Evolutionary conservation across 306 rosid species (phyloP).

Genomic region (Lablab purpureus): DNA sequence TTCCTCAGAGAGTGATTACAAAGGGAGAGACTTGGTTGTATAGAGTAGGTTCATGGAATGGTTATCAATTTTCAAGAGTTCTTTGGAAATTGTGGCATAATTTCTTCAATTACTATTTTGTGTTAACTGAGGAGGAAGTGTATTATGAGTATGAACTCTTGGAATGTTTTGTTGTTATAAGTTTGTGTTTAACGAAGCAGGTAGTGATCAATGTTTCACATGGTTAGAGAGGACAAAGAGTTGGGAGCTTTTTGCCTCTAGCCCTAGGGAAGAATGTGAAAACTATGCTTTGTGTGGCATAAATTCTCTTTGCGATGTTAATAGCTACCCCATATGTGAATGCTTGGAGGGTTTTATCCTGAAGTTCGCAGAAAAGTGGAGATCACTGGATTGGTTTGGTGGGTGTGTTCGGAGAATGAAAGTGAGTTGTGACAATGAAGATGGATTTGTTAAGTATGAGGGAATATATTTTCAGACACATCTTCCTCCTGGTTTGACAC

Average conservation of each 20-base stretch:
- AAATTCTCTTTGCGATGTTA: slow-evolving; percentile 35
- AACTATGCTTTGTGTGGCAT: slow-evolving; percentile 49
- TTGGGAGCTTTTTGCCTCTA: slow-evolving; percentile 28
- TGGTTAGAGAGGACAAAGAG: slow-evolving; percentile 20
- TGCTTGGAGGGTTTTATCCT: slow-evolving; percentile 44
- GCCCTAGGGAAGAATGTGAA: slow-evolving; percentile 43
- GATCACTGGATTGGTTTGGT: slow-evolving; percentile 33
- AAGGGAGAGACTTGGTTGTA: slow-evolving; percentile 21
- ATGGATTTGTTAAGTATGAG: slow-evolving; percentile 35
- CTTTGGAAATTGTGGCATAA: slow-evolving; percentile 15
- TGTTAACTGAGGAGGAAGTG: slow-evolving; percentile 18
- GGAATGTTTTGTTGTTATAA: slow-evolving; percentile 6
- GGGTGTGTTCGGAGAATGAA: slow-evolving; percentile 36
- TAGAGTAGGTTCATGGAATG: slow-evolving; percentile 29
- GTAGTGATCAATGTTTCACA: slow-evolving; percentile 24
- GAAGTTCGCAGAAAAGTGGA: background rate
- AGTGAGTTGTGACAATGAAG: slow-evolving; percentile 31
- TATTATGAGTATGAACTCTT: slow-evolving; percentile 32
- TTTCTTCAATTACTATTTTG: slow-evolving; percentile 25
- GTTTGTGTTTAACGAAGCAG: background rate
- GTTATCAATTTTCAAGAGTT: slow-evolving; percentile 21
- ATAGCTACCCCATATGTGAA: slow-evolving; percentile 26
- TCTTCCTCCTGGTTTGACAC: slow-evolving; percentile 36
- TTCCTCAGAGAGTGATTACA: slow-evolving; percentile 17
- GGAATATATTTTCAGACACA: slow-evolving; percentile 49